Evolutionary conservation across 768 basidiomycete genomes (phyloP), one percentile per base, ranked within the genome.

Genomic region (Tricholoma sp.): DNA sequence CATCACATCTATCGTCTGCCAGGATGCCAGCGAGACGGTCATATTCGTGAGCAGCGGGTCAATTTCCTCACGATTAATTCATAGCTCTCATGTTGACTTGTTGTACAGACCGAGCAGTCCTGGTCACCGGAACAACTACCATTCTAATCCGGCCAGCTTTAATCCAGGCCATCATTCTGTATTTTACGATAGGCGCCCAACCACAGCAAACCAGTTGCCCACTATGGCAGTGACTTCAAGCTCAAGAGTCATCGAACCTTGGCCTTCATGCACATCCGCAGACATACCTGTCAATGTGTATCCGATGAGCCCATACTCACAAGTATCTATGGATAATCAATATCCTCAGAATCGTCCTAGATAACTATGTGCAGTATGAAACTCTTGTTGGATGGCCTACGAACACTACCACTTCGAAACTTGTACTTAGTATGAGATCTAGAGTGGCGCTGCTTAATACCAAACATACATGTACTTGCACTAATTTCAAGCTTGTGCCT

Each of bases 1-100:
- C 83, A 52, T 73, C 80, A 2, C 75, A 81, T 50, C 54, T 81
- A 20, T 60, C 68, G 6, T 36, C 48, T 36, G 56, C 60, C 32
- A 61, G 45, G 50, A 32, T 58, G 53, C 57, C 53, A 11, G 57
- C 59, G 15, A 56, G 59, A 18, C 55, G 55, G 42, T 59, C 57
- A 20, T 54, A 60, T 50, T 61, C 57, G 63, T 64, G 29, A 57
- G 63, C 39, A 11, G 12, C 17, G 12, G 24, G 18, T 57, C 17
- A 13, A 53, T 34, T 15, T 20, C 41, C 24, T 13, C 6, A 9
- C 28, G 33, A 17, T 31, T 49, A 6, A 44, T 4, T 28, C 24
- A 12, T 36, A 13, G 8, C 5, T 49, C 45, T 32, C 10, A 31
- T n/a, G 17, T 49, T n/a, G 11, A 45, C 15, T 15, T 8, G n/a